Conservation (phyloP, 345 rosid species). For the Acer yangbiense region DNA sequence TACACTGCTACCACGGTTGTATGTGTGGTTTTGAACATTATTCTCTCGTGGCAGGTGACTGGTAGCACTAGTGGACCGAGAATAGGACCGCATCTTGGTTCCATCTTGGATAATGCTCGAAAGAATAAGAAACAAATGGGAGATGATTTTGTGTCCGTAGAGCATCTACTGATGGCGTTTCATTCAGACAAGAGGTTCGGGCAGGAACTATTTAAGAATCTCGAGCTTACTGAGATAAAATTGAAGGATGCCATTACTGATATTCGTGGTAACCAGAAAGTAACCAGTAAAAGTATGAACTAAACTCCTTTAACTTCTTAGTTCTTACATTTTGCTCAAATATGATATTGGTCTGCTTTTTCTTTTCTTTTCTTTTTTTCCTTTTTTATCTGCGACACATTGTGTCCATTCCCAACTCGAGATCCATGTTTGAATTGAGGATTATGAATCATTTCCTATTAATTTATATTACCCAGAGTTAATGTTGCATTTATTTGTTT, state of each 20-base stretch:
- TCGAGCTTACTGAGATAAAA: slow-evolving; percentile 62
- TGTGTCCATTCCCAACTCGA: background rate
- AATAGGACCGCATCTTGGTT: slow-evolving; percentile 59
- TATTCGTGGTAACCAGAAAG: slow-evolving; percentile 85
- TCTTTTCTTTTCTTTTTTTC: background rate
- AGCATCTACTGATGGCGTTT: slow-evolving; percentile 71
- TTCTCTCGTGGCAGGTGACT: slow-evolving; percentile 46
- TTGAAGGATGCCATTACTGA: slow-evolving; percentile 68
- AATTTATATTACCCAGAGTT: background rate
- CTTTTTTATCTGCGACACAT: background rate
- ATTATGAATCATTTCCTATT: background rate
- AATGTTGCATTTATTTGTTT: background rate
- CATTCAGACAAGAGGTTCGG: slow-evolving; percentile 78
- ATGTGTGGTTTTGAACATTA: background rate
- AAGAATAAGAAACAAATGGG: slow-evolving; percentile 75
- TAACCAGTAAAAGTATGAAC: slow-evolving; percentile 77
- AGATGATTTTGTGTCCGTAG: slow-evolving; percentile 80
- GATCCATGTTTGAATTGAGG: background rate
- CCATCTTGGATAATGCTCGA: slow-evolving; percentile 56
- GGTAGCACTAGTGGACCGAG: slow-evolving; percentile 74
- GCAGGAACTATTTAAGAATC: slow-evolving; percentile 52
- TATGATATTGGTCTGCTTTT: background rate
- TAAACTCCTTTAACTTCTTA: background rate
- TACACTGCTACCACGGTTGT: background rate
- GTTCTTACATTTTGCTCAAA: background rate